Percentiles rank a stretch among this genome's conserved stretches.
Evolutionary conservation across 257 asterid species (phyloP).

Genomic region (Solanum habrochaites): DNA sequence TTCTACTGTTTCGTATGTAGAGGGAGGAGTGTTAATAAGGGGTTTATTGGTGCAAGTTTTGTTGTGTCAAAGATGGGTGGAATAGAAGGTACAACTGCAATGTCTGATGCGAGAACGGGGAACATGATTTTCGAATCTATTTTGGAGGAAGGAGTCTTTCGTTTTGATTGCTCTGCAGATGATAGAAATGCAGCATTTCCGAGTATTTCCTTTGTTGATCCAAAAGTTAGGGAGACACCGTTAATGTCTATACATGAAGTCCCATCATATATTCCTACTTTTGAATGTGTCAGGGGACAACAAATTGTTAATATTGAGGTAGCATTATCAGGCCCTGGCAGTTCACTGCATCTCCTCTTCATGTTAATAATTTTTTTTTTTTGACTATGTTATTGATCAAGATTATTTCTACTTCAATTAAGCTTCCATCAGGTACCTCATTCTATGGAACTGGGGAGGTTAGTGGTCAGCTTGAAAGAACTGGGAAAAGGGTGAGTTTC

Average conservation of each 20-base stretch:
- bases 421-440: conserved; percentile 83
- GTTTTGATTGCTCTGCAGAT: conserved; percentile 82
- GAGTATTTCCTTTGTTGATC: conserved; percentile 55
- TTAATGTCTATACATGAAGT: conserved; percentile 16
- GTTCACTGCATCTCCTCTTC: background rate
- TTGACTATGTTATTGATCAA: background rate
- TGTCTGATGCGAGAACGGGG: conserved; percentile 31
- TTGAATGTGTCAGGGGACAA: conserved; percentile 48
- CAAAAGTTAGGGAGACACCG: conserved; percentile 66
- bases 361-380: background rate
- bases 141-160: conserved; percentile 79
- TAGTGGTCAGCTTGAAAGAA: conserved; percentile 75
- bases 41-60: conserved; percentile 20
- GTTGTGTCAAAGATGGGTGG: conserved; percentile 45
- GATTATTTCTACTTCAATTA: conserved; percentile 7
- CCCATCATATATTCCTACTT: conserved; percentile 60
- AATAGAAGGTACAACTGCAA: conserved; percentile 16
- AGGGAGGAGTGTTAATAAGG: conserved; percentile 15
- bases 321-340: background rate
- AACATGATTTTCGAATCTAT: conserved; percentile 77
- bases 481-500: conserved; percentile 78
- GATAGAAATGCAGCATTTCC: conserved; percentile 72
- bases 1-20: conserved; percentile 14
- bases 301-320: conserved; percentile 75
- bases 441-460: conserved; percentile 98